phyloP scores from a whole-genome alignment of 2,329 filamentous ascomycete species.

The Neonectria neomacrospora region DNA sequence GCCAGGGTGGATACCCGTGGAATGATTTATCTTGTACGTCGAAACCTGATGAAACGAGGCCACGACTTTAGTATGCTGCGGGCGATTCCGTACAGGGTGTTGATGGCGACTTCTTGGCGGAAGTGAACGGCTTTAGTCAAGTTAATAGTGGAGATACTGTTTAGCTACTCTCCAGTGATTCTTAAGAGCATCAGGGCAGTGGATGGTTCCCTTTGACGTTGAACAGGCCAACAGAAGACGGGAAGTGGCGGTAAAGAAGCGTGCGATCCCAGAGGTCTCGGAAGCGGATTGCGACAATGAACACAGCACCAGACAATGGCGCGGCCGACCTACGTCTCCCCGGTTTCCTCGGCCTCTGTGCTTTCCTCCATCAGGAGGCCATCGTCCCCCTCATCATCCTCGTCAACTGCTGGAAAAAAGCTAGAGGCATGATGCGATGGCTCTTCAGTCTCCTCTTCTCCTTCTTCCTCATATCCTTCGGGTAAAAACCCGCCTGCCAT shows the following conservation, averaged over 20 bases:
- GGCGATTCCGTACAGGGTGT: constrained; percentile 58
- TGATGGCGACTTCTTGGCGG: constrained; percentile 65
- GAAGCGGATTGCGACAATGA: background rate
- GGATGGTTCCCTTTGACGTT: constrained; percentile 59
- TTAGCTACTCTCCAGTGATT: constrained; percentile 52
- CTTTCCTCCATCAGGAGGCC: constrained; percentile 50
- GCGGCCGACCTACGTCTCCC: background rate
- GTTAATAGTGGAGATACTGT: constrained; percentile 58
- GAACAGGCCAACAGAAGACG: constrained; percentile 62
- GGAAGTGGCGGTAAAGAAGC: constrained; percentile 66
- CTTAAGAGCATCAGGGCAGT: constrained; percentile 53
- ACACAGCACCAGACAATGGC: background rate
- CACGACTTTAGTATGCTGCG: constrained; percentile 58
- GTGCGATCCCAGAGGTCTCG: constrained; percentile 55
- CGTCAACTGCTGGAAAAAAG: constrained; percentile 61
- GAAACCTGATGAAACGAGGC: constrained; percentile 60
- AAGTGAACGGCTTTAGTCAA: constrained; percentile 60
- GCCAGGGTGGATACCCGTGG: constrained; percentile 19
- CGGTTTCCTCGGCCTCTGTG: background rate
- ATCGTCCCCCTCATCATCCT: constrained; percentile 53
- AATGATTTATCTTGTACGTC: constrained; percentile 47
- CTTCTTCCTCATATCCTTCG: constrained; percentile 62
- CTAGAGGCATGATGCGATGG: constrained; percentile 51
- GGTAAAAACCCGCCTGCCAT: constrained; percentile 71
- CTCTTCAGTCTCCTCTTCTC: constrained; percentile 54